Conservation (phyloP, 2,329 filamentous ascomycete genomes). For the Ophiosphaerella narmari region DNA sequence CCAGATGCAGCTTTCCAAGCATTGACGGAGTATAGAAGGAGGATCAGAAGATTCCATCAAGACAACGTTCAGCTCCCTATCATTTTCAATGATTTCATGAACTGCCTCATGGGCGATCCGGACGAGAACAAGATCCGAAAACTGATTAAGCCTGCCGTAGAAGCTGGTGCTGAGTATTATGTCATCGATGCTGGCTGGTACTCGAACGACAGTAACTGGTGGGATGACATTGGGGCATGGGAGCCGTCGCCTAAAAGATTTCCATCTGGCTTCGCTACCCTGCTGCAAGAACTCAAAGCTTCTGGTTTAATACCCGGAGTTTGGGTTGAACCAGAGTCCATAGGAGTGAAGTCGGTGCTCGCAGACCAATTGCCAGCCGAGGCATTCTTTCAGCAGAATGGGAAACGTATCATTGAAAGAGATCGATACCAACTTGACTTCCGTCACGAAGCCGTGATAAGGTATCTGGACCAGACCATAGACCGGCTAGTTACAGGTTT, state of each 20-base stretch:
- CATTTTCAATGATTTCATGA: conserved; percentile 10
- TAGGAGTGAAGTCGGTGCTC: conserved; percentile 1
- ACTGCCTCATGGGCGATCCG: conserved; percentile 8
- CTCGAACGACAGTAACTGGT: conserved; percentile 6
- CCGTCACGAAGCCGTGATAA: conserved; percentile 1
- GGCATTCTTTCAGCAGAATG: conserved; percentile 6
- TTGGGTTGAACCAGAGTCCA: conserved; percentile 4
- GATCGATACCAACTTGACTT: conserved; percentile 6
- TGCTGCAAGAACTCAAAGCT: neutral
- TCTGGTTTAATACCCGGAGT: conserved; percentile 2
- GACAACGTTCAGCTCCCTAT: conserved; percentile 2
- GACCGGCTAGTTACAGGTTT: neutral
- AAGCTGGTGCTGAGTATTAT: conserved; percentile 4
- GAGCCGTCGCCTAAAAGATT: conserved; percentile 3
- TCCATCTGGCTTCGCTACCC: conserved; percentile 3
- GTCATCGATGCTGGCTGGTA: conserved; percentile 9
- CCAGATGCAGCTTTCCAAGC: conserved; percentile 4
- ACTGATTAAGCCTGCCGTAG: neutral
- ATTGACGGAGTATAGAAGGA: conserved; percentile 1
- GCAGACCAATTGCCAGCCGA: neutral
- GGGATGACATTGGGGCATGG: conserved; percentile 6
- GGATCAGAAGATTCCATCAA: conserved; percentile 1
- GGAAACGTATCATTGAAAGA: neutral
- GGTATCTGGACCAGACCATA: neutral
- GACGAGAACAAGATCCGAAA: conserved; percentile 3